Conservation (phyloP, 352 stramenopile genomes). For the Globisporangium irregulare region DNA sequence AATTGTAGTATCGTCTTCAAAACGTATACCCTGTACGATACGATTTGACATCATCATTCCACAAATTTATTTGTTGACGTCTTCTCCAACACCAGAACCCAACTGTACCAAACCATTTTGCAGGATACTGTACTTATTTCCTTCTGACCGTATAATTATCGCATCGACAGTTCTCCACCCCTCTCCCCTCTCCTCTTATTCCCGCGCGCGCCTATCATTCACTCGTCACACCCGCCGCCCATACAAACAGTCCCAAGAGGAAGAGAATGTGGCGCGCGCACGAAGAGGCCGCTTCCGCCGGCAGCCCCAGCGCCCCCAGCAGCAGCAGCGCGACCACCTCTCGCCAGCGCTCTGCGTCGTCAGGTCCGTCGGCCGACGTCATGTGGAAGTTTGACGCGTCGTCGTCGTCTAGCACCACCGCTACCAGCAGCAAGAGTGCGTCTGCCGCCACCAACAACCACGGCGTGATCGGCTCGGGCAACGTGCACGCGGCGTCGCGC, state of each 20-base stretch:
- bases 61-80: not conserved
- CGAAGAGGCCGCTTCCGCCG: not conserved
- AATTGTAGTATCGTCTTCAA: not conserved
- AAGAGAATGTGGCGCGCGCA: conserved; percentile 17
- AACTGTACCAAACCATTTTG: not conserved
- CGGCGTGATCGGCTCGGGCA: conserved; percentile 37
- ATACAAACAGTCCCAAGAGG: not conserved
- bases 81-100: not conserved
- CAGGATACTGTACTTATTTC: not conserved
- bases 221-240: not conserved
- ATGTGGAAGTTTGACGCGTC: conserved; percentile 16
- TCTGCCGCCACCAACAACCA: conserved; percentile 17
- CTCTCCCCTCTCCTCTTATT: not conserved
- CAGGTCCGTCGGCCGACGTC: not conserved
- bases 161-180: not conserved
- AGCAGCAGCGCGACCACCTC: not conserved
- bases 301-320: not conserved
- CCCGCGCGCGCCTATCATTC: conserved; percentile 2
- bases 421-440: not conserved
- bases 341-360: not conserved
- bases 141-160: not conserved
- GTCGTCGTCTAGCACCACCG: not conserved
- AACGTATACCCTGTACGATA: not conserved
- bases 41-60: not conserved
- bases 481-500: conserved; percentile 24